phyloP scores from a whole-genome alignment of 257 asterid species.

The Salvia hispanica region DNA sequence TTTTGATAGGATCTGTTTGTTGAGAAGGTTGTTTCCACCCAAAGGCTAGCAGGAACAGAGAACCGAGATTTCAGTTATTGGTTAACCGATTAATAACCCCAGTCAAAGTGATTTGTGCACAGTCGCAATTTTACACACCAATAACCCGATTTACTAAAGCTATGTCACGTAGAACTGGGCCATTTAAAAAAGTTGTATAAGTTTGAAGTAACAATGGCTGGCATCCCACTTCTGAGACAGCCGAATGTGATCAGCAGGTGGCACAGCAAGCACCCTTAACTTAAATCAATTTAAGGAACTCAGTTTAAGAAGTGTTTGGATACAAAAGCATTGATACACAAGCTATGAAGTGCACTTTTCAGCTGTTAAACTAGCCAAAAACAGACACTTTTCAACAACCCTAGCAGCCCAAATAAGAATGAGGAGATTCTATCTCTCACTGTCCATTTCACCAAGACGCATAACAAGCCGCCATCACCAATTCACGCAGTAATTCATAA shows the following conservation, averaged over 20 bases:
- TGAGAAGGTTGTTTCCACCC: too few species aligned
- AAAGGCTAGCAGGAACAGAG: too few species aligned
- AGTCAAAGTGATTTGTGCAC: not conserved
- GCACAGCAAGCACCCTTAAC: not conserved
- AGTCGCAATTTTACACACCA: not conserved
- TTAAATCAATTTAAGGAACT: not conserved
- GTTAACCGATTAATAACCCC: too few species aligned
- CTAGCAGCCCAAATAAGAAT: constrained; percentile 10
- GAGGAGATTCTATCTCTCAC: constrained; percentile 17
- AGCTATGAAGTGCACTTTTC: constrained; percentile 7
- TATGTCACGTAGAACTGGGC: too few species aligned
- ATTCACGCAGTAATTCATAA: not conserved
- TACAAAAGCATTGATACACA: not conserved
- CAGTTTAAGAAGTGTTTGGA: not conserved
- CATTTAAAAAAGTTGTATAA: too few species aligned
- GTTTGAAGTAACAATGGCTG: not conserved
- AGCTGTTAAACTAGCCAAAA: not conserved
- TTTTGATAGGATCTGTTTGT: too few species aligned
- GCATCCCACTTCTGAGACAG: not conserved
- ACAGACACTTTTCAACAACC: not conserved
- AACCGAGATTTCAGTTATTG: too few species aligned
- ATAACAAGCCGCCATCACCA: constrained; percentile 9
- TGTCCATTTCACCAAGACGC: constrained; percentile 4
- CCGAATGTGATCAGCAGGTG: not conserved
- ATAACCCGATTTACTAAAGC: too few species aligned